Percentiles rank a stretch among this genome's conserved stretches.
Conservation (phyloP, 352 stramenopile species). For the Peronospora farinosa region DNA sequence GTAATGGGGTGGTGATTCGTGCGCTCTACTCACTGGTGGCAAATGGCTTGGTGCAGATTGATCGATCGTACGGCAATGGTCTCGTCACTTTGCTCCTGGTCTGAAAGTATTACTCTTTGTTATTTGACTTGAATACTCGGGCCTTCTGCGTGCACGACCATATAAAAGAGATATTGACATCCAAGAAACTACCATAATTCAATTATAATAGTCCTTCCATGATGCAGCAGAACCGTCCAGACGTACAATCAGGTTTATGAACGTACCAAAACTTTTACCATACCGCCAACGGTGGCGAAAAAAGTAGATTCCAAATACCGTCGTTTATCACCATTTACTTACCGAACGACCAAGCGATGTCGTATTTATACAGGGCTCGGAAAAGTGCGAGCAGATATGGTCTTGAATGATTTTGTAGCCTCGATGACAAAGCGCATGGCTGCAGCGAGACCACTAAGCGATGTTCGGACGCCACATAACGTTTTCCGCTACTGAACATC, state of each 20-base stretch:
- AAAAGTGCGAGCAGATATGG: no score
- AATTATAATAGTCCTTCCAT: background rate
- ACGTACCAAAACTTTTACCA: background rate
- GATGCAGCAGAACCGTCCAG: background rate
- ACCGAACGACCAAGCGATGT: slow-evolving; percentile 38
- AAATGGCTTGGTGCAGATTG: slow-evolving; percentile 66
- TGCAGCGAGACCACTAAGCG: no score
- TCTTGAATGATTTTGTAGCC: no score
- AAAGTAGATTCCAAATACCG: background rate
- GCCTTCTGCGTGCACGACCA: no score
- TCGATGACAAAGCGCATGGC: no score
- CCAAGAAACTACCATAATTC: background rate
- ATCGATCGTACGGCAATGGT: slow-evolving; percentile 54
- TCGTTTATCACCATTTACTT: background rate
- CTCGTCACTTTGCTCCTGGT: slow-evolving; percentile 62
- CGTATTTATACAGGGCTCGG: no score
- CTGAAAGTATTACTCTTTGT: slow-evolving; percentile 10
- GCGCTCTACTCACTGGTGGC: slow-evolving; percentile 64
- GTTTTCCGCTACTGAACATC: no score
- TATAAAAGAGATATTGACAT: background rate
- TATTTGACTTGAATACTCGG: background rate
- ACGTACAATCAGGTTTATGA: background rate
- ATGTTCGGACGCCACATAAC: no score
- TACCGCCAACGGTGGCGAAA: background rate
- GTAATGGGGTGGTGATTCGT: slow-evolving; percentile 40